A percentile compares a stretch with the other conserved stretches of the same genome.
These are phyloP conservation scores for Pugionium cornutum DNA, from an alignment of 345 rosid species.

Conservation along the genomic window DNA sequence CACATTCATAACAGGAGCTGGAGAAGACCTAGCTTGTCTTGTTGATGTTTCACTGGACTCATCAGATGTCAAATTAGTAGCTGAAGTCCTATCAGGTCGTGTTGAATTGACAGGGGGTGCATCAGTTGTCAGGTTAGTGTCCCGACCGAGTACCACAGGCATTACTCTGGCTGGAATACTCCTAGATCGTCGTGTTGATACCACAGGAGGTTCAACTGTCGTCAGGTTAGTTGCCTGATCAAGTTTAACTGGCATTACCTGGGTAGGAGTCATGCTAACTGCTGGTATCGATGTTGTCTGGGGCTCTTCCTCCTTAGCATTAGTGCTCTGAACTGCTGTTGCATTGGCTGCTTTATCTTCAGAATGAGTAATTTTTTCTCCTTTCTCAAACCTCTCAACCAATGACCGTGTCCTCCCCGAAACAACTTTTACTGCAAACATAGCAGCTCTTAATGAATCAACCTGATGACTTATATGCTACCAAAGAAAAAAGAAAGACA, in stretches of 20 bases:
- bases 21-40: slow-evolving; percentile 26
- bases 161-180: slow-evolving; percentile 35
- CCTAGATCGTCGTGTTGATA: slow-evolving; percentile 32
- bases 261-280: slow-evolving; percentile 24
- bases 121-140: slow-evolving; percentile 31
- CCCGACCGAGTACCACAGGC: slow-evolving; percentile 41
- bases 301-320: slow-evolving; percentile 34
- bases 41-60: slow-evolving; percentile 23
- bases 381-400: slow-evolving; percentile 91
- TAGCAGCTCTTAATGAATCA: slow-evolving; percentile 35
- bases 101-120: slow-evolving; percentile 24
- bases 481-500: slow-evolving; percentile 26
- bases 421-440: slow-evolving; percentile 83
- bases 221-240: slow-evolving; percentile 32
- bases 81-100: slow-evolving; percentile 23
- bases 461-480: slow-evolving; percentile 19
- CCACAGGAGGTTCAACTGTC: slow-evolving; percentile 32
- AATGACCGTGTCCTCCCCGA: slow-evolving; percentile 84
- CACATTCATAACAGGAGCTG: slow-evolving; percentile 23
- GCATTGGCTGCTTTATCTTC: slow-evolving; percentile 47
- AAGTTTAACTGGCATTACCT: slow-evolving; percentile 28
- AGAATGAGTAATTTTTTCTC: slow-evolving; percentile 46
- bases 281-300: slow-evolving; percentile 18
- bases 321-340: slow-evolving; percentile 30
- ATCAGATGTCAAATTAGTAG: slow-evolving; percentile 23